Evolutionary conservation across 179 eudicot species (phyloP).

Genomic region (Pouteria campechiana): DNA sequence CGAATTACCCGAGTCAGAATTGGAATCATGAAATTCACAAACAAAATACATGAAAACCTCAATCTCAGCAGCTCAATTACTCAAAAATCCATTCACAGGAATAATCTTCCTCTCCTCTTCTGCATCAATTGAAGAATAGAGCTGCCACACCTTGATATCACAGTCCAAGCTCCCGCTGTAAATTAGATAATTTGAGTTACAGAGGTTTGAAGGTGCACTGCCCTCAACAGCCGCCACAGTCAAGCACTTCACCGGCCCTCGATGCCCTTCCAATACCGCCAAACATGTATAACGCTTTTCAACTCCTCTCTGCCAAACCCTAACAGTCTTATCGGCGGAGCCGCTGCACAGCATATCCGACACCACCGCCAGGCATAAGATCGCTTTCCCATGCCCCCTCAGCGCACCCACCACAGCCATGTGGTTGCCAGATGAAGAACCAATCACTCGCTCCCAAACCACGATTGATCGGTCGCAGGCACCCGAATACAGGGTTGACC

Average conservation of each 20-base stretch:
- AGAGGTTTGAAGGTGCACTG: conserved; percentile 9
- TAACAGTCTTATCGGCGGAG: conserved; percentile 82
- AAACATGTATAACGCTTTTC: conserved; percentile 49
- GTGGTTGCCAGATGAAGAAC: conserved; percentile 25
- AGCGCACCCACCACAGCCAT: conserved; percentile 81
- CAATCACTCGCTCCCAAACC: conserved; percentile 73
- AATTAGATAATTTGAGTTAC: conserved; percentile 33
- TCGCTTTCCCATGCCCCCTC: conserved; percentile 69
- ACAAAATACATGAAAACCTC: too few species aligned
- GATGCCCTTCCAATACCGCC: conserved; percentile 60
- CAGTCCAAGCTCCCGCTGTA: conserved; percentile 80
- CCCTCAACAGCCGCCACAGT: conserved; percentile 30
- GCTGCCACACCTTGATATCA: conserved; percentile 68
- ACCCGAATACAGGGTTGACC: conserved; percentile 61
- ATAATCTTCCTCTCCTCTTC: too few species aligned
- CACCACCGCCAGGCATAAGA: conserved; percentile 54
- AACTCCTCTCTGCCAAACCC: conserved; percentile 53
- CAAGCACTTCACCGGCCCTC: conserved; percentile 61
- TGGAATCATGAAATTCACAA: too few species aligned
- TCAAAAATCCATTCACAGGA: too few species aligned
- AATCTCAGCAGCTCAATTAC: too few species aligned
- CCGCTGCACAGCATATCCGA: conserved; percentile 65
- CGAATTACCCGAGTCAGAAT: too few species aligned
- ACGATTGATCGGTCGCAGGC: conserved; percentile 80
- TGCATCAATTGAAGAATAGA: too few species aligned